Percentiles rank a stretch among this genome's conserved stretches.
Conservation (phyloP, 176 grass and related monocot species). For the Eleusine indica region DNA sequence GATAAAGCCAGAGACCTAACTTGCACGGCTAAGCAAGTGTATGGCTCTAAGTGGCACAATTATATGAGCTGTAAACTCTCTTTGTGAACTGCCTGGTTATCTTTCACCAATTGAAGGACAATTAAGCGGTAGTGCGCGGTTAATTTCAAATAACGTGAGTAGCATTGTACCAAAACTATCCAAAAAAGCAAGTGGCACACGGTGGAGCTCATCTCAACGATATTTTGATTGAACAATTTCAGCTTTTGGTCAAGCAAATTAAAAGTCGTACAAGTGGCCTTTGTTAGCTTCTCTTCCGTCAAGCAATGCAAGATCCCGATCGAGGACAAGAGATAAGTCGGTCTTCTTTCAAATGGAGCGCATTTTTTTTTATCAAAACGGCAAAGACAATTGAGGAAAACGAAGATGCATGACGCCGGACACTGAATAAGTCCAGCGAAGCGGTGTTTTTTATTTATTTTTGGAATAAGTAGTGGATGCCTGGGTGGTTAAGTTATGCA, state of each 20-base stretch:
- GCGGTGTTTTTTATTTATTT: too few species aligned
- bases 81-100: not conserved
- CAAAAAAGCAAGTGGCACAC: too few species aligned
- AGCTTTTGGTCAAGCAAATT: slow-evolving; percentile 31
- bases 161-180: not conserved
- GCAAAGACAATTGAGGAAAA: not conserved
- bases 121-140: not conserved
- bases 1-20: not conserved
- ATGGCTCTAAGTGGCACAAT: not conserved
- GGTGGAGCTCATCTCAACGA: too few species aligned
- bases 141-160: not conserved
- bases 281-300: not conserved
- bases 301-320: not conserved
- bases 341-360: not conserved
- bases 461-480: too few species aligned
- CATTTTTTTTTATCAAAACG: not conserved
- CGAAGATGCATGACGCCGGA: not conserved
- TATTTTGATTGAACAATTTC: not conserved
- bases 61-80: not conserved
- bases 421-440: not conserved
- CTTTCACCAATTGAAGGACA: not conserved
- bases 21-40: slow-evolving; percentile 27
- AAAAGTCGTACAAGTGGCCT: slow-evolving; percentile 15
- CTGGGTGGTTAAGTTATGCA: too few species aligned
- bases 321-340: slow-evolving; percentile 4